Conservation (phyloP, 2,329 filamentous ascomycete species). For the Colletotrichum tofieldiae region DNA sequence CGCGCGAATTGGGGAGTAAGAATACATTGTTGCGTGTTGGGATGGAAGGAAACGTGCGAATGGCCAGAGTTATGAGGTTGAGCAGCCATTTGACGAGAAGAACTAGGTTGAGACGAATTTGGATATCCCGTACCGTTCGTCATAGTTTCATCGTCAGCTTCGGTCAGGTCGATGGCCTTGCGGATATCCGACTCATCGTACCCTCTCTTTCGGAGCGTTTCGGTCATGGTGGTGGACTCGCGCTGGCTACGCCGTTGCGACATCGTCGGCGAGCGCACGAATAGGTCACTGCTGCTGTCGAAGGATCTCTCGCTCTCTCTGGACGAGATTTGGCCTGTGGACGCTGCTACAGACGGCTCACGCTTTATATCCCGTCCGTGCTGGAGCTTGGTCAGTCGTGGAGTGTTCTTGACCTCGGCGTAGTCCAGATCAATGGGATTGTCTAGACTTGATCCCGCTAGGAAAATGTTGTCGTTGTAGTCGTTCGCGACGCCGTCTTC, state of each 20-base stretch:
- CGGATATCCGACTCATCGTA: background rate
- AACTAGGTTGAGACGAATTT: background rate
- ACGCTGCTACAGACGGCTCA: background rate
- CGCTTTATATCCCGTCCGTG: background rate
- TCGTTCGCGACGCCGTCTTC: background rate
- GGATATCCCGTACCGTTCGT: background rate
- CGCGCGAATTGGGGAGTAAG: background rate
- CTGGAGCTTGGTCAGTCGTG: background rate
- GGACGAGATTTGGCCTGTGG: background rate
- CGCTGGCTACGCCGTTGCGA: background rate
- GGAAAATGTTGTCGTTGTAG: background rate
- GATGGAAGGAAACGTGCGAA: background rate
- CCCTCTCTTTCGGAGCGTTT: conserved; percentile 12
- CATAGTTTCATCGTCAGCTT: background rate
- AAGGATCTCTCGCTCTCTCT: conserved; percentile 6
- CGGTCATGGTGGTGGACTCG: conserved; percentile 11
- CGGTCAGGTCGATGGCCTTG: background rate
- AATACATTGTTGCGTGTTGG: background rate
- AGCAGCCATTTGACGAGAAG: background rate
- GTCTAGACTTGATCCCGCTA: conserved; percentile 15
- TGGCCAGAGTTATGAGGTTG: background rate
- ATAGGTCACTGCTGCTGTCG: background rate
- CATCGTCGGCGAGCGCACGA: conserved; percentile 3
- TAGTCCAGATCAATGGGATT: conserved; percentile 35
- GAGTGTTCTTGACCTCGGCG: background rate